Base-by-base conservation (phyloP, 805 yeast species). In the Barnettozyma sucrosica region DNA sequence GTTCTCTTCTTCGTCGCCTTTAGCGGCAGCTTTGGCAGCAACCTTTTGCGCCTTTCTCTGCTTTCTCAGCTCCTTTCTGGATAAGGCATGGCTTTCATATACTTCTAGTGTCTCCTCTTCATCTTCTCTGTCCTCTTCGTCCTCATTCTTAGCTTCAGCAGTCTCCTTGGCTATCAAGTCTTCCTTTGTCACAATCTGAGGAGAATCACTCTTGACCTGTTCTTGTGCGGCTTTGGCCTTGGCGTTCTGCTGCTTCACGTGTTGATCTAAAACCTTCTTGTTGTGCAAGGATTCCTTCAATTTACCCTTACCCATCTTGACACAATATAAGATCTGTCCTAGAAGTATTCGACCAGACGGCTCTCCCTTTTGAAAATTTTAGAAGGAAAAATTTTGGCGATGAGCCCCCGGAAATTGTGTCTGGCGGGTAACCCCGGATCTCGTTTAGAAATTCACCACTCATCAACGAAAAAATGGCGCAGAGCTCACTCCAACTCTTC, bases 11-110 rank as follows among this genome's bases (percentile, higher is more conserved):
- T 34, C 44, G n/a, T 36, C 65, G 30, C 50, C 55, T 9, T 49
- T 49, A 8, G 30, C 39, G 23, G 58, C 57, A 50, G 59, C 65
- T 52, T 48, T 53, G 5, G 40, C 54, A 5, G 59, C 62, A 19
- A 56, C 46, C 53, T 57, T 41, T 11, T 54, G 48, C 62, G 63
- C 63, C 53, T 79, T 79, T 71, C 79, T 79, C 65, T 79, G 66
- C 57, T 73, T 69, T 68, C 85, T 77, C 61, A 72, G 74, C 44
- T 81, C 85, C 56, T 81, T 83, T 66, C 78, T 81, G 41, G 87
- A 81, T 48, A 82, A 68, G 18, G 73, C 68, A 21, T 64, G 61
- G 53, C 80, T 74, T 53, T 80, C 67, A 49, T 77, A 77, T 52
- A 58, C 52, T n/a, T 44, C 38, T 26, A 50, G 54, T 25, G 53